These are phyloP conservation scores for Myxozyma mucilagina DNA, from an alignment of 805 yeast genomes.

Conservation along the genomic window DNA sequence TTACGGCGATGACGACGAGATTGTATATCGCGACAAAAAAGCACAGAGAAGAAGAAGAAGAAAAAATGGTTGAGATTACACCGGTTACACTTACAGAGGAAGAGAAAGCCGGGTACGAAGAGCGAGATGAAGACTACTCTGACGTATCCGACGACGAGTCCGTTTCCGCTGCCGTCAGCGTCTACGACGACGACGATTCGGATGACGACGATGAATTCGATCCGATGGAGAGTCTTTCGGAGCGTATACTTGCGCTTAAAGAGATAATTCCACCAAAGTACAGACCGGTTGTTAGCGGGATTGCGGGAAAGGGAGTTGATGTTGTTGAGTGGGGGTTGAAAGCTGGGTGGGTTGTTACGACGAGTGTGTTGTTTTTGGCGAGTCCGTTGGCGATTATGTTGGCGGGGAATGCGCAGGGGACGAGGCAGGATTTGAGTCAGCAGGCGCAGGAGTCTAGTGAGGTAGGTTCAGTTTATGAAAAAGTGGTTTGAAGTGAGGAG, in stretches of 20 bases:
- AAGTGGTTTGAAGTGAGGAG: no score
- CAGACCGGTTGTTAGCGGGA: conserved; percentile 52
- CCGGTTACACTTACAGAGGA: conserved; percentile 27
- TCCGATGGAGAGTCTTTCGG: conserved; percentile 66
- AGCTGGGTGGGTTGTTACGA: conserved; percentile 80
- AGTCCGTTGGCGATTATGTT: conserved; percentile 84
- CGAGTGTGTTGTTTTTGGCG: conserved; percentile 82
- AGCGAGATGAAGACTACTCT: conserved; percentile 29
- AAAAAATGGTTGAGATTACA: conserved; percentile 27
- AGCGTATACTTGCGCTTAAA: conserved; percentile 86
- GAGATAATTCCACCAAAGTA: conserved; percentile 89
- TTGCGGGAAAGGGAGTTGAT: conserved; percentile 42
- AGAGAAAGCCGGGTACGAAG: conserved; percentile 18
- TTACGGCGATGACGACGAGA: background rate
- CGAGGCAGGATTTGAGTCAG: conserved; percentile 45
- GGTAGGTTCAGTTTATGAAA: conserved; percentile 3
- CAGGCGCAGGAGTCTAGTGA: conserved; percentile 79
- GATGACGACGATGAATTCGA: conserved; percentile 73
- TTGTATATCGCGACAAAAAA: background rate
- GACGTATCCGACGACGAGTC: conserved; percentile 21
- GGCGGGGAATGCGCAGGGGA: conserved; percentile 5
- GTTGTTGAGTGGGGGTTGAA: conserved; percentile 50
- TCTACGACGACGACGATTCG: conserved; percentile 44
- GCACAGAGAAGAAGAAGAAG: no score
- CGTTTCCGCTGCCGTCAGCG: conserved; percentile 2